Evolutionary conservation across 306 rosid genomes (phyloP), one percentile per base, ranked within the genome.

Genomic region (Myrica gale): DNA sequence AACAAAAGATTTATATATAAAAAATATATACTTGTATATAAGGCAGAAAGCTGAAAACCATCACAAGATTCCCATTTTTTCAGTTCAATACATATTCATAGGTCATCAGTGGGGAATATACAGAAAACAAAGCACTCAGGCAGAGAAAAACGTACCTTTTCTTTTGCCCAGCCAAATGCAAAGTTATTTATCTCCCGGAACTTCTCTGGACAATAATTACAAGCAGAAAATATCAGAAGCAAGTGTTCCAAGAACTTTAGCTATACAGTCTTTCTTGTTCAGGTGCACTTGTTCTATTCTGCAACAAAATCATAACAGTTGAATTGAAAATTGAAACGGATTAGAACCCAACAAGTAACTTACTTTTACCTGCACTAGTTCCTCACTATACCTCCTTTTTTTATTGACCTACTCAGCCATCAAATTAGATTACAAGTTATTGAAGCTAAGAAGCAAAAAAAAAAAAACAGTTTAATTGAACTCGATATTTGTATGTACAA

Each of bases 101-200:
- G 1, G 26, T 55, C 61, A 47, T 1, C 11, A 1, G 52, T 26
- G 32, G 37, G 23, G 66, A 58, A 23, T 3, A 23, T 23, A 13
- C 23, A 23, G 0, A 2, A 58, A 58, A 21, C 66, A 17, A 63
- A 63, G 47, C 68, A 4, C 39, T 13, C 4, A 62, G 3, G 42
- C 42, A 32, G 43, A 60, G 46, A 39, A 62, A 39, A 63, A 8
- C 2, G 39, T 88, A 95, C 99, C 97, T 95, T 95, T 84, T 95
- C 99, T 81, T 92, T 96, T 74, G 99, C 99, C 99, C 99, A 96
- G 78, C 92, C 90, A 87, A 96, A 96, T 70, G 99, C 97, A 71
- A 92, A 96, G 87, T 92, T 96, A 85, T 96, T 92, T 58, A 96
- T 92, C 85, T 96, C 99, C 8, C 96, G 91, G 62, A 96, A 90